phyloP scores from a whole-genome alignment of 305 asterid species.

The Fraxinus nigra region DNA sequence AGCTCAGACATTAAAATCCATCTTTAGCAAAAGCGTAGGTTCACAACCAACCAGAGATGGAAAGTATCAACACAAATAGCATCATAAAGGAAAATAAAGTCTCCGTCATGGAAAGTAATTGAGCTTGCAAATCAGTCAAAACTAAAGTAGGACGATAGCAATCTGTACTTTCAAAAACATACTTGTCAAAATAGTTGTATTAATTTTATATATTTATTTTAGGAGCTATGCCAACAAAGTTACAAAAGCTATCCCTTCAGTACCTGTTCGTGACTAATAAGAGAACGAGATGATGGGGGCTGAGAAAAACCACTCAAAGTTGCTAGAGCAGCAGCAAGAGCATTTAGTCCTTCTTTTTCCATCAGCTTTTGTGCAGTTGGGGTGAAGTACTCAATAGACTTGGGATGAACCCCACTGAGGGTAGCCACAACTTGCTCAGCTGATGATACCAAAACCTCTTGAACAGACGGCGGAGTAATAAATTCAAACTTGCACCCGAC shows the following conservation, averaged over 20 bases:
- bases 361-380: conserved; percentile 78
- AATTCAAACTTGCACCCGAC: conserved; percentile 80
- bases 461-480: conserved; percentile 70
- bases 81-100: background rate
- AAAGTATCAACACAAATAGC: background rate
- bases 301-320: conserved; percentile 85
- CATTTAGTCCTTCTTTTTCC: conserved; percentile 65
- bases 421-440: conserved; percentile 89
- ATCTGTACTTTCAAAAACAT: background rate
- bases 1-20: background rate
- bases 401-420: conserved; percentile 83
- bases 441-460: conserved; percentile 85
- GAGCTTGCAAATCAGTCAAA: background rate
- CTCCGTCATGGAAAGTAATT: background rate
- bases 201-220: background rate
- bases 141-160: background rate
- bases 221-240: background rate
- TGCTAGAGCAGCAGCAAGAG: conserved; percentile 91
- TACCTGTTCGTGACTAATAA: conserved; percentile 87
- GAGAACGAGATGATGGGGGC: conserved; percentile 95
- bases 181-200: background rate
- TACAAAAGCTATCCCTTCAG: background rate
- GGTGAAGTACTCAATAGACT: conserved; percentile 75
- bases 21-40: background rate
- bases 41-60: background rate